A percentile compares a stretch with the other conserved stretches of the same genome.
Evolutionary conservation across 2,329 filamentous ascomycete genomes (phyloP).

Genomic region (Microthyrium microscopicum): DNA sequence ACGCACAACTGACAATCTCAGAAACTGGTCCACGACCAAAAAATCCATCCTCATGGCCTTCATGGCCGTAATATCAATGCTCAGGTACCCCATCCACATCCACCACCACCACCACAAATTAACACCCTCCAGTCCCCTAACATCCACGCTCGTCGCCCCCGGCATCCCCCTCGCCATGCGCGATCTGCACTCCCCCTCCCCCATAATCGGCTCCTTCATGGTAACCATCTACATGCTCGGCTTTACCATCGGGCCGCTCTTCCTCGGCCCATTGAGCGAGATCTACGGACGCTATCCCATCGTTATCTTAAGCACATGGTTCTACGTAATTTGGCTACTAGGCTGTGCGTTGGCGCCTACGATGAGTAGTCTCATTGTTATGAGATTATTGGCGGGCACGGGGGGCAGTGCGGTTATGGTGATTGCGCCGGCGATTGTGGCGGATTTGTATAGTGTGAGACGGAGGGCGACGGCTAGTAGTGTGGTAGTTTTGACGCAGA

Average conservation of each 20-base stretch:
- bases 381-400: conserved; percentile 7
- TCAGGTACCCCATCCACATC: neutral
- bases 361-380: conserved; percentile 6
- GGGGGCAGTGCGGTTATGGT: conserved; percentile 5
- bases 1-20: neutral
- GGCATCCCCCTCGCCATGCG: conserved; percentile 16
- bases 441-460: conserved; percentile 6
- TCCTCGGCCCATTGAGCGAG: conserved; percentile 5
- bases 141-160: conserved; percentile 20
- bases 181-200: conserved; percentile 17
- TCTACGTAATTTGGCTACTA: conserved; percentile 6
- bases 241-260: conserved; percentile 12
- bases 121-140: conserved; percentile 19
- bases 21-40: conserved; percentile 3
- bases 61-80: conserved; percentile 3
- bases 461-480: neutral
- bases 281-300: conserved; percentile 8
- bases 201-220: conserved; percentile 16
- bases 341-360: conserved; percentile 6
- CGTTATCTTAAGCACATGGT: neutral
- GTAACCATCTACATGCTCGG: conserved; percentile 21
- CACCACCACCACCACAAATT: neutral
- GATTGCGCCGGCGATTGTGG: conserved; percentile 6
- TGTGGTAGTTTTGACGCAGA: conserved; percentile 3
- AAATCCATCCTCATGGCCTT: conserved; percentile 1